Conservation (phyloP, 2,329 filamentous ascomycete genomes). For the Exophiala calicioides region DNA sequence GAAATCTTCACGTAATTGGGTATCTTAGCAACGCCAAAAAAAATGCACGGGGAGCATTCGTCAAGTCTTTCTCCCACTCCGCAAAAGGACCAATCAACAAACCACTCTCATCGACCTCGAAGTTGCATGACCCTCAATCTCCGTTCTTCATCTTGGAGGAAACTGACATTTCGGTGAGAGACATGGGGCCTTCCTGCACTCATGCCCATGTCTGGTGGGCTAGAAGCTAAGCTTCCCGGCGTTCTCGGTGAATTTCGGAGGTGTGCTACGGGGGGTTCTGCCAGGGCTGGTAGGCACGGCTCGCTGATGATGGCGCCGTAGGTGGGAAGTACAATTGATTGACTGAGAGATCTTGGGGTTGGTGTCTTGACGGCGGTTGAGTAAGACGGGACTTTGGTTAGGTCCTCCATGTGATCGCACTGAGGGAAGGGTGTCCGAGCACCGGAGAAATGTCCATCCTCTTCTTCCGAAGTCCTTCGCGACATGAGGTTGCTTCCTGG, state of each 20-base stretch:
- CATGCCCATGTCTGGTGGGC: constrained; percentile 31
- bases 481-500: constrained; percentile 38
- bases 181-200: constrained; percentile 33
- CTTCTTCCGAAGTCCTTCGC: constrained; percentile 50
- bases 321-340: constrained; percentile 56
- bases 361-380: constrained; percentile 70
- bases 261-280: constrained; percentile 43
- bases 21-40: constrained; percentile 9
- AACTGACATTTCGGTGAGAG: constrained; percentile 30
- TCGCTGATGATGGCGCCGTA: constrained; percentile 58
- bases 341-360: constrained; percentile 53
- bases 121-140: constrained; percentile 44
- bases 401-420: constrained; percentile 61
- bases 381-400: constrained; percentile 77
- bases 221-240: constrained; percentile 35
- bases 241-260: constrained; percentile 39
- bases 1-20: constrained; percentile 9
- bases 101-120: constrained; percentile 32
- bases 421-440: constrained; percentile 45
- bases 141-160: constrained; percentile 41
- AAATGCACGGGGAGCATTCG: background rate
- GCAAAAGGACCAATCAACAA: background rate
- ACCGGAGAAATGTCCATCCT: constrained; percentile 45
- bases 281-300: constrained; percentile 33
- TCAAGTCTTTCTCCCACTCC: background rate